Evolutionary conservation across 192 early-diverging fungal genomes (phyloP), one percentile per base, ranked within the genome.

Genomic region (Umbelopsis sp.): DNA sequence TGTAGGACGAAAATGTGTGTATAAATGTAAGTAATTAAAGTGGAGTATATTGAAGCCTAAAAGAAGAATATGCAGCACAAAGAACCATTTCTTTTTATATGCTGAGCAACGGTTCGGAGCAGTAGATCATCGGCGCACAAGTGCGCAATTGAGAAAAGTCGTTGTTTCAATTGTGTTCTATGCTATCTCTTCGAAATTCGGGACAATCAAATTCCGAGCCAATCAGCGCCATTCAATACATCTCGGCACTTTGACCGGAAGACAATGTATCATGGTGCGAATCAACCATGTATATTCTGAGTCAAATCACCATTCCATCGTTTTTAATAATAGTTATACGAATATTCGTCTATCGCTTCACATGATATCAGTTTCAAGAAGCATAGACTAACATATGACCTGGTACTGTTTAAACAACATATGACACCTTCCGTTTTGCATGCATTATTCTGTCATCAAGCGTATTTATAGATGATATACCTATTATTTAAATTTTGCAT

Each of bases 81-180:
- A 16, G 48, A 30, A 49, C 18, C 12, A 20, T 49, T 2, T 61
- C 55, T 61, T 61, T 55, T 35, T 61, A 61, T 61, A 61, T 15
- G 37, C 6, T 10, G 2, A 41, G 21, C 13, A 61, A 15, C 23
- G 25, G 21, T 23, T 25, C 25, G 51, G 12, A 25, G 18, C 30
- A 11, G 5, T 61, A 30, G 33, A 35, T 16, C 15, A 15, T 30
- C 55, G 55, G 55, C 55, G 55, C 55, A 61, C 55, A 61, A 61
- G 33, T 61, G 55, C 55, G 55, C 55, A 61, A 61, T 41, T 6
- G 37, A 41, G 13, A 61, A 61, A 30, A 61, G 13, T 25, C 55
- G 55, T 61, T 25, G 55, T 61, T 61, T 61, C 27, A 61, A 61
- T 35, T 61, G 7, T 35, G 55, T 25, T 61, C 55, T 61, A 35